phyloP scores from a whole-genome alignment of 164 flowering plant species.

The Stephania cephalantha region DNA sequence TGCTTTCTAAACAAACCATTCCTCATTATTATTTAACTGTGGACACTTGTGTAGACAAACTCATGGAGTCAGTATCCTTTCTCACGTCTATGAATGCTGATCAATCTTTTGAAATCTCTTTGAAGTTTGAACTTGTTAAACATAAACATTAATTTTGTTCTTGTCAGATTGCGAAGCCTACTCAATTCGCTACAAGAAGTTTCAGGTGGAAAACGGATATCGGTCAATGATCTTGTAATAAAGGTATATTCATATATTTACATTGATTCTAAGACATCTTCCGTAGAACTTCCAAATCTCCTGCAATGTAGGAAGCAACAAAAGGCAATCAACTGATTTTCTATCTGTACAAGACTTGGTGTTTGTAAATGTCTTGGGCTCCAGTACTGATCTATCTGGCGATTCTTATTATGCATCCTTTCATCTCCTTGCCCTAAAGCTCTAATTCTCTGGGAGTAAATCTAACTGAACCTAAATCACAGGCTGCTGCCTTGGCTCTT shows the following conservation, averaged over 20 bases:
- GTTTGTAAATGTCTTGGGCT: not conserved
- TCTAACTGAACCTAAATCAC: conserved; percentile 10
- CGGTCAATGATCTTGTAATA: conserved; percentile 89
- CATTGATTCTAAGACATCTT: not conserved
- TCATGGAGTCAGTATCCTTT: conserved; percentile 63
- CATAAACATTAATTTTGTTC: not conserved
- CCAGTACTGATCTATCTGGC: not conserved
- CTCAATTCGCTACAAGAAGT: conserved; percentile 85
- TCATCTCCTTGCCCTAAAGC: not conserved
- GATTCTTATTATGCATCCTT: not conserved
- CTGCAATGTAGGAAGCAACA: not conserved
- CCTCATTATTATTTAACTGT: conserved; percentile 95
- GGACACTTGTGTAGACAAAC: conserved; percentile 84
- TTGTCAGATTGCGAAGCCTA: conserved; percentile 58
- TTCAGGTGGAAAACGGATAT: conserved; percentile 82
- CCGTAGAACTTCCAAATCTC: not conserved
- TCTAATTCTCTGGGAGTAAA: not conserved
- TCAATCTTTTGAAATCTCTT: not conserved
- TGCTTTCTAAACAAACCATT: conserved; percentile 89
- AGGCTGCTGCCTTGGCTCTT: conserved; percentile 98
- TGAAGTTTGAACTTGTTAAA: not conserved
- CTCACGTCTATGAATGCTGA: not conserved
- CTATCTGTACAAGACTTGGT: not conserved
- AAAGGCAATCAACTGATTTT: not conserved
- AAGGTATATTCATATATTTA: conserved; percentile 45